Conservation (phyloP, 139 green algal species). For the Tetradesmus lagerheimii region DNA sequence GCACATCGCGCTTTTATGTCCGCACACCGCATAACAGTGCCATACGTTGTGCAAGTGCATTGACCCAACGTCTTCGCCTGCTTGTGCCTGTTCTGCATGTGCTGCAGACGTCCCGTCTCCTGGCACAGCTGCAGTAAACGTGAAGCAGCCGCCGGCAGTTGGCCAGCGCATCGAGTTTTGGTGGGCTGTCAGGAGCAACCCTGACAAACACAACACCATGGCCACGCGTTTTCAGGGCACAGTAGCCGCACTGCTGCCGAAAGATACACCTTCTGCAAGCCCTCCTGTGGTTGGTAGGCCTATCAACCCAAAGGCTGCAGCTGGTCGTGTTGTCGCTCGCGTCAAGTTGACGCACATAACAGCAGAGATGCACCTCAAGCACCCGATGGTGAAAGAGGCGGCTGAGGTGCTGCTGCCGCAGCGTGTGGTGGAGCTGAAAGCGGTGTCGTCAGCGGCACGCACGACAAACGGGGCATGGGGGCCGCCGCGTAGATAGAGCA, state of each 20-base stretch:
- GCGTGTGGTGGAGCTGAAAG: background rate
- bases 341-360: background rate
- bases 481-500: no score
- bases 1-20: no score
- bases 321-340: no score
- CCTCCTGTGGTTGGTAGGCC: no score
- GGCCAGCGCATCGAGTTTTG: background rate
- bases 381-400: background rate
- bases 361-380: background rate
- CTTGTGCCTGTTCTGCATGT: background rate
- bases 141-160: background rate
- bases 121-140: background rate
- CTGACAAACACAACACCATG: background rate
- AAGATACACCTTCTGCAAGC: background rate
- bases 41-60: no score
- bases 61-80: background rate
- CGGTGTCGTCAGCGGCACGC: background rate
- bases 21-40: no score
- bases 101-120: background rate
- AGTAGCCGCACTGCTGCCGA: background rate
- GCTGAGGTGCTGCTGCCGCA: background rate
- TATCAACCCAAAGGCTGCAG: no score
- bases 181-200: background rate
- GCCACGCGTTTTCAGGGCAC: background rate
- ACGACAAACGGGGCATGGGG: background rate